Percentiles rank a stretch among this genome's conserved stretches.
Conservation (phyloP, 768 basidiomycete genomes). For the Lentinula boryana region DNA sequence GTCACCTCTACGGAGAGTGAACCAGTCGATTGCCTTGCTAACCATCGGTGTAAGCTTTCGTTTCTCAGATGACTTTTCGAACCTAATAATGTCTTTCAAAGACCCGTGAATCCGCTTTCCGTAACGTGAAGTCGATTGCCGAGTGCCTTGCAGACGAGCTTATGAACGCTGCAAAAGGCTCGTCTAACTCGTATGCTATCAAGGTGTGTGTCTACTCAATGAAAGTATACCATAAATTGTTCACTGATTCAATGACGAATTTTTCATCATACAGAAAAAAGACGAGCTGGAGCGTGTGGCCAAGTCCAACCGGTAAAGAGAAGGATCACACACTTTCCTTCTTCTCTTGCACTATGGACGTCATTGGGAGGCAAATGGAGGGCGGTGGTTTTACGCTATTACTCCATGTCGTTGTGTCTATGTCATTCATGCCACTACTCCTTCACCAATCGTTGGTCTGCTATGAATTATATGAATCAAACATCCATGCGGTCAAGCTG, state of each 20-base stretch:
- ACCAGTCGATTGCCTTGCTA: constrained; percentile 93
- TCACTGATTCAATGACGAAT: neutral
- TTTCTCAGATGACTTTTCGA: neutral
- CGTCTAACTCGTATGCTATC: constrained; percentile 99
- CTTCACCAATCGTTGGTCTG: neutral
- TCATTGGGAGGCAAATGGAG: neutral
- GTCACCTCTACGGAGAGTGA: constrained; percentile 95
- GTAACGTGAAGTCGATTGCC: constrained; percentile 98
- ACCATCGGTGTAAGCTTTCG: constrained; percentile 80
- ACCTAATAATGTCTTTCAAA: constrained; percentile 22
- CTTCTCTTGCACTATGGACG: neutral
- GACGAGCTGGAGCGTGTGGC: constrained; percentile 99
- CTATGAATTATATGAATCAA: constrained; percentile 1
- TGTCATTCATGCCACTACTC: neutral
- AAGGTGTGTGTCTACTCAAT: constrained; percentile 53
- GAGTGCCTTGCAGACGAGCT: constrained; percentile 99
- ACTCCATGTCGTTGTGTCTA: neutral
- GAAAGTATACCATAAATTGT: neutral
- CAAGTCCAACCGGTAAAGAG: constrained; percentile 97
- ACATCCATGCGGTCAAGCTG: neutral
- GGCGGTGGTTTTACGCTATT: neutral
- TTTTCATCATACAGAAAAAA: constrained; percentile 65
- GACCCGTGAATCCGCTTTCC: constrained; percentile 99
- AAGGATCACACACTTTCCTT: neutral
- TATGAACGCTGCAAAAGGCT: constrained; percentile 99